Evolutionary conservation across 1,284 basidiomycete species (phyloP), one percentile per base, ranked within the genome.

Genomic region (Microstroma glucosiphilum): DNA sequence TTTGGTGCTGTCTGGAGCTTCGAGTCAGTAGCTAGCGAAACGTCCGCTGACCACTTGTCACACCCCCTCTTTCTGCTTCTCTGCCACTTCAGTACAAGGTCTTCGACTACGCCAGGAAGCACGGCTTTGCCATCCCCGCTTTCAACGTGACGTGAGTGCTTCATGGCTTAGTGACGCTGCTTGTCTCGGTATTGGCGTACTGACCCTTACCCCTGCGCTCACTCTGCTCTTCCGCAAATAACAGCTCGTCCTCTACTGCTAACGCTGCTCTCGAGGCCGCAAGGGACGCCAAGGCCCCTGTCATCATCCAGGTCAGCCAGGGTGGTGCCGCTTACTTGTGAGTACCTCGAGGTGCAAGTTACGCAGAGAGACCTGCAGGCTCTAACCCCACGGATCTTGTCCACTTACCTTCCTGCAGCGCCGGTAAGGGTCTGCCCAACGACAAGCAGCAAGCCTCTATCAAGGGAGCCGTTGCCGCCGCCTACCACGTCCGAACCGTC

Each of bases 281-380:
- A 43, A 76, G 77, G 65, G 89, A 91, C 81, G 87, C 91, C 85
- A 97, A 98, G 82, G 86, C 93, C 40, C 96, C 94, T 69, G 92
- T 99, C 83, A 97, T 98, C 82, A 84, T 97, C 78, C 96, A 98
- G 81, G 87, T 94, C 73, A 98, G 96, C 63, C 92, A 98, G 81
- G 94, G 94, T 69, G 96, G 96, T 80, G 86, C 88, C 72, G 92
- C 92, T 66, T 97, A 91, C 86, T 97, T 92, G 30, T 37, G 30
- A 37, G 30, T 37, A 9, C 9, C 9, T 3, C 30, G 30, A 37
- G 3, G 4, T 9, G 30, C 30, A 9, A 37, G 30, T 9, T 9
- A 37, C 9, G 30, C 30, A 37, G 30, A 37, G 3, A 4, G 30
- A 3, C 4, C 3, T 37, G 30, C 9, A 37, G 30, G 3, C 30